A percentile compares a stretch with the other conserved stretches of the same genome.
Evolutionary conservation across 2,329 filamentous ascomycete genomes (phyloP).

Genomic region (Lasiodiplodia sp.): DNA sequence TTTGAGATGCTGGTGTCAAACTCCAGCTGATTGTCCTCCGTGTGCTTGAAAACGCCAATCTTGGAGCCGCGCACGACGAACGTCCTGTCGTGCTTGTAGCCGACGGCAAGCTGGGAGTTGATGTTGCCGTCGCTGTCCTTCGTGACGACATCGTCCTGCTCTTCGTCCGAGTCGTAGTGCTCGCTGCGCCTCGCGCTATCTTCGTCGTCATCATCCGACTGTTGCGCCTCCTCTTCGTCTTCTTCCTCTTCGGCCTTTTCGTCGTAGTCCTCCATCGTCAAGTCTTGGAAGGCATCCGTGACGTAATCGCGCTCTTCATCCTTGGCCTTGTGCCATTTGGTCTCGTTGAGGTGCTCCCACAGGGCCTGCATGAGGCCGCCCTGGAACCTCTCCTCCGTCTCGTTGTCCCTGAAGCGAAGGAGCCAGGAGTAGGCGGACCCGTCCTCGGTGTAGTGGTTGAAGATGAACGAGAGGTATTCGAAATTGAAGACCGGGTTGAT

Average conservation of each 20-base stretch:
- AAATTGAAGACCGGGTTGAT: slow-evolving; percentile 99
- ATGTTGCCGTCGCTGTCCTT: slow-evolving; percentile 78
- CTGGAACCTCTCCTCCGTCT: slow-evolving; percentile 84
- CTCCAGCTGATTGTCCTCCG: slow-evolving; percentile 86
- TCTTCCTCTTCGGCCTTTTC: slow-evolving; percentile 62
- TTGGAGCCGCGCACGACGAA: slow-evolving; percentile 97
- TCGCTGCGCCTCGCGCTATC: slow-evolving; percentile 74
- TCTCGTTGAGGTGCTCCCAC: slow-evolving; percentile 95
- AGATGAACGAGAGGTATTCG: slow-evolving; percentile 98
- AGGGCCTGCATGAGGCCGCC: slow-evolving; percentile 93
- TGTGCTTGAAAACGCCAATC: slow-evolving; percentile 99
- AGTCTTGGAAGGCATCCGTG: slow-evolving; percentile 91
- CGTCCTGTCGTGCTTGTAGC: slow-evolving; percentile 95
- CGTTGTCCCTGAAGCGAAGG: slow-evolving; percentile 85
- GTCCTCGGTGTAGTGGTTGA: slow-evolving; percentile 92
- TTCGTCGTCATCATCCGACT: slow-evolving; percentile 62
- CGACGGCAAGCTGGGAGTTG: slow-evolving; percentile 93
- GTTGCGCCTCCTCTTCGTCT: slow-evolving; percentile 53
- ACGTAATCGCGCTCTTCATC: slow-evolving; percentile 94
- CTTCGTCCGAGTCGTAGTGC: slow-evolving; percentile 77
- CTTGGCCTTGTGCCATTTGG: slow-evolving; percentile 93
- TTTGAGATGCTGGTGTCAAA: slow-evolving; percentile 98
- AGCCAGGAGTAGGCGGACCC: slow-evolving; percentile 96
- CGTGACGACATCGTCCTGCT: slow-evolving; percentile 76
- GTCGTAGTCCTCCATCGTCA: slow-evolving; percentile 84